Conservation (phyloP, 2,329 filamentous ascomycete species). For the Biscogniauxia marginata region DNA sequence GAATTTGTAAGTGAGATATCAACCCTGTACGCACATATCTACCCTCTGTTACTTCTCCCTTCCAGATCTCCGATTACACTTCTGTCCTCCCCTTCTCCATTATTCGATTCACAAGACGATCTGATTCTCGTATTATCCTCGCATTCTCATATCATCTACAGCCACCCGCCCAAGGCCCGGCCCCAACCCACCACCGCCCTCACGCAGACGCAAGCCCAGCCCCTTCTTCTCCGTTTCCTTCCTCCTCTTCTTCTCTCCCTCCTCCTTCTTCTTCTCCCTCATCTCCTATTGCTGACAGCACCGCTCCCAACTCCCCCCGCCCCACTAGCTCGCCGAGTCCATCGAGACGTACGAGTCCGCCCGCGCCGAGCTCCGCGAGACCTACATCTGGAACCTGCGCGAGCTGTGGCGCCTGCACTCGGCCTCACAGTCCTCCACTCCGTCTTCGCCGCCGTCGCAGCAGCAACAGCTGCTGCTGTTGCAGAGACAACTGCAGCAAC, state of each 20-base stretch:
- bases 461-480: constrained; percentile 12
- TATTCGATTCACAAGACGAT: too few relatives aligned
- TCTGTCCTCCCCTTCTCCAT: neutral
- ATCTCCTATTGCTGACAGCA: neutral
- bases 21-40: too few relatives aligned
- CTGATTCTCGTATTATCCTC: too few relatives aligned
- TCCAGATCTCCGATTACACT: neutral
- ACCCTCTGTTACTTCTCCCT: too few relatives aligned
- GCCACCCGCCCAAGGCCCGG: too few relatives aligned
- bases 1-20: constrained; percentile 21
- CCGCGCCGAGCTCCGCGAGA: constrained; percentile 18
- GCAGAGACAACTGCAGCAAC: constrained; percentile 9
- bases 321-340: constrained; percentile 20
- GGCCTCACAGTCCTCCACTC: constrained; percentile 10
- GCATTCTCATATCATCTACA: too few relatives aligned
- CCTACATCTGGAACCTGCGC: constrained; percentile 26
- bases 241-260: neutral
- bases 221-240: too few relatives aligned
- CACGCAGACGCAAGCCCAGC: too few relatives aligned
- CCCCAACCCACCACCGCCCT: too few relatives aligned
- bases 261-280: too few relatives aligned
- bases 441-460: constrained; percentile 14
- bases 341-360: constrained; percentile 22
- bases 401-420: constrained; percentile 20
- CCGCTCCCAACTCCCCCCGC: neutral